These are phyloP conservation scores for Pelargonium citronellum DNA, from an alignment of 441 rosid genomes.

Conservation along the genomic window DNA sequence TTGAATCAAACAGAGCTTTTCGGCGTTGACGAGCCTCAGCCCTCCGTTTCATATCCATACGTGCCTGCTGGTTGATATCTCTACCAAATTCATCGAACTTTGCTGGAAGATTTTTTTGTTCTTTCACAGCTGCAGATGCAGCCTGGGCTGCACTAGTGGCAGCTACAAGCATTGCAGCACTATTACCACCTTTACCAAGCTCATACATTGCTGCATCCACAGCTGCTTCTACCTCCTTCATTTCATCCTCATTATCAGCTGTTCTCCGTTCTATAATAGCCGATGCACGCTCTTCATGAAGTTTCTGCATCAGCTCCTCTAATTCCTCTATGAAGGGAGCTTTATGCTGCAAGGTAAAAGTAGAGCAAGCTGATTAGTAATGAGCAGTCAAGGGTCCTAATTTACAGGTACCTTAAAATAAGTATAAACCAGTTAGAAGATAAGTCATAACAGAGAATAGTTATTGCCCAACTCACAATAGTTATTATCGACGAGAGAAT, in stretches of 20 bases:
- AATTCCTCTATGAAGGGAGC: conserved; percentile 84
- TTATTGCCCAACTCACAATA: neutral
- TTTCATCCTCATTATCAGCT: conserved; percentile 78
- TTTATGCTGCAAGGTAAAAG: conserved; percentile 50
- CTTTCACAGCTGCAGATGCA: conserved; percentile 55
- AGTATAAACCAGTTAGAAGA: conserved; percentile 2
- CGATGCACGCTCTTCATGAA: conserved; percentile 66
- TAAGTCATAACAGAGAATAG: neutral
- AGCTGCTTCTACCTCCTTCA: conserved; percentile 73
- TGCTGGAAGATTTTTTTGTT: conserved; percentile 47
- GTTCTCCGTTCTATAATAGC: conserved; percentile 65
- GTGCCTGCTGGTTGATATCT: conserved; percentile 73
- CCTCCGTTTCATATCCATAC: conserved; percentile 64
- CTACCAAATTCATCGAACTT: conserved; percentile 90
- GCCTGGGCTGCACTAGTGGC: conserved; percentile 73
- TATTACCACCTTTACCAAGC: conserved; percentile 53
- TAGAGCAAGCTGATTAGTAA: neutral
- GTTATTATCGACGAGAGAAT: conserved; percentile 1
- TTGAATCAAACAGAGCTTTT: conserved; percentile 61
- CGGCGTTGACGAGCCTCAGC: conserved; percentile 65
- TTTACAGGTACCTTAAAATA: neutral
- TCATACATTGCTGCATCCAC: conserved; percentile 68
- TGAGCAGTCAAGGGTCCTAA: neutral
- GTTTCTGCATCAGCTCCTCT: conserved; percentile 79
- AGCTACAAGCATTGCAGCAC: conserved; percentile 48